Base-by-base conservation (phyloP, 1,139 yeast genomes). In the Geotrichum carabidarum region DNA sequence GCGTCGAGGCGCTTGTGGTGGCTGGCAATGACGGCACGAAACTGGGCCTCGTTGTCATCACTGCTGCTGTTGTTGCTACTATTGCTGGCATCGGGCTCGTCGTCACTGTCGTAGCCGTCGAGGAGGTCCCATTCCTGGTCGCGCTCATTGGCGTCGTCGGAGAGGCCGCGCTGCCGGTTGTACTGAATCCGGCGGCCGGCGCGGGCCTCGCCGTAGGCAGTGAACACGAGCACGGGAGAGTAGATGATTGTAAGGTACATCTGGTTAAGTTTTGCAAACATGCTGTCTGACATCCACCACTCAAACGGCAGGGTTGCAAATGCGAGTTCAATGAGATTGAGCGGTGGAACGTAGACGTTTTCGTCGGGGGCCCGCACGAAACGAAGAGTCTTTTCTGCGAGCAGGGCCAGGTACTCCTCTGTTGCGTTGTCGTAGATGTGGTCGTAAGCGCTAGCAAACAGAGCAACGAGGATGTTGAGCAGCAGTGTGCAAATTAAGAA, bases 351-450 rank as follows among this genome's bases (percentile, higher is more conserved):
- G 66, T 82, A 89, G 46, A 88, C 86, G 64, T 86, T 83, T 57
- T 82, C 84, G 71, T 89, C 96, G 0, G 96, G 96, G 0, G 96
- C 95, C 61, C 96, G 78, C 53, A 88, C 82, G 65, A 86, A 89
- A 58, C 91, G 77, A 62, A 89, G 77, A 0, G 95, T 88, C 73
- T 88, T 87, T 60, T 86, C 86, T 3, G 96, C 88, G 61, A 86
- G 86, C 55, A 88, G 78, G 0, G 95, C 95, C 74, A 88, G 79
- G 68, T 85, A 89, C 68, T 89, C 95, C 65, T 85, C 87, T 32
- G 83, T 82, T 1, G 95, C 90, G 71, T 88, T 87, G 53, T 81
- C 94, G 56, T 84, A 86, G 60, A 89, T 88, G 56, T 82, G 81
- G 44, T 86, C 83, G 65, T 89, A 89, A 0, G 96, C 94, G 55